Evolutionary conservation across 257 asterid species (phyloP).

Genomic region (Solanum tacnaense): DNA sequence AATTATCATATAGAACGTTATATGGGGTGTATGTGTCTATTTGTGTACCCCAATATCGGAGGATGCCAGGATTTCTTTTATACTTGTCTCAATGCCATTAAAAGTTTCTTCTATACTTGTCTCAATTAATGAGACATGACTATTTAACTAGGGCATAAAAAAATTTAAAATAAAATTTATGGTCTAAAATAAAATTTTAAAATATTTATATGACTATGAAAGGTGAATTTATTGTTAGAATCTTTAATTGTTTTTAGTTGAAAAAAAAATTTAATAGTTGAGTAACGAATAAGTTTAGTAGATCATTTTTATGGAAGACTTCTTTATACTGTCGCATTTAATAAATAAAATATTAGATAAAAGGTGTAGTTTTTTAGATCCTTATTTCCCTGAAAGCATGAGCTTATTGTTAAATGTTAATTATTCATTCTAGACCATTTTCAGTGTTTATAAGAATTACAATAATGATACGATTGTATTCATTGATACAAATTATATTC

Average conservation of each 20-base stretch:
- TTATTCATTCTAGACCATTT: neutral
- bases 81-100: neutral
- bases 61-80: neutral
- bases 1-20: too few relatives aligned
- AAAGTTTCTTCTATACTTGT: neutral
- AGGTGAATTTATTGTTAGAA: neutral
- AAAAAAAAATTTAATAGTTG: neutral
- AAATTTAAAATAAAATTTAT: neutral
- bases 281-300: neutral
- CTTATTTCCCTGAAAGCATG: neutral
- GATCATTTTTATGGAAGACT: neutral
- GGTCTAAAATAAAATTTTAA: neutral
- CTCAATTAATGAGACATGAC: neutral
- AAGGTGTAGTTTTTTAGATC: neutral
- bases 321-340: neutral
- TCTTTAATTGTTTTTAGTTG: neutral
- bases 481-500: too few relatives aligned
- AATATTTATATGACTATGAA: neutral
- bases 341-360: neutral
- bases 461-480: neutral
- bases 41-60: neutral
- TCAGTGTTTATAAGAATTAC: neutral
- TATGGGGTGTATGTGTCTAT: neutral
- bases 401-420: neutral
- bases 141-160: neutral